Percentiles rank a stretch among this genome's conserved stretches.
Conservation (phyloP, 805 yeast species). For the Dipodascus albidus region DNA sequence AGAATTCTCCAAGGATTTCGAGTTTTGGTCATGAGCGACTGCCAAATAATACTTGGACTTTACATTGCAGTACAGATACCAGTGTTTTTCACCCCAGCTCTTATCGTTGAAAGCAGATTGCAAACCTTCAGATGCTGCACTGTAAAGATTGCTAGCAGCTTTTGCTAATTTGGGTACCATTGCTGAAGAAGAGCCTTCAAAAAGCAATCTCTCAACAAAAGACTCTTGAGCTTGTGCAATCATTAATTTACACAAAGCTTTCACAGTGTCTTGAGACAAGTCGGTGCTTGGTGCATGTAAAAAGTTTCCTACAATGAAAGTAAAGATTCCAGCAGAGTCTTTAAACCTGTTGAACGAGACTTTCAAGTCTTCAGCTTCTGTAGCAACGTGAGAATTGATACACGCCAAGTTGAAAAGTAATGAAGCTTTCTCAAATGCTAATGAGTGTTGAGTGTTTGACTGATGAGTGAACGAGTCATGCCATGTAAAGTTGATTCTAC, state of each 20-base stretch:
- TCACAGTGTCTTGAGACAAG: slow-evolving; percentile 54
- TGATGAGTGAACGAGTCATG: slow-evolving; percentile 48
- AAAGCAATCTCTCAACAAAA: slow-evolving; percentile 52
- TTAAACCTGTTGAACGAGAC: slow-evolving; percentile 50
- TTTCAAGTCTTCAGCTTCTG: slow-evolving; percentile 36
- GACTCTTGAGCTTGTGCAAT: slow-evolving; percentile 86
- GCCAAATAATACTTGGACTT: slow-evolving; percentile 48
- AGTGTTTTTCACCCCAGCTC: slow-evolving; percentile 30
- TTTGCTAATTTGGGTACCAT: slow-evolving; percentile 67
- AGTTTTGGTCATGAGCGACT: slow-evolving; percentile 49
- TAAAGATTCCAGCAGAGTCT: slow-evolving; percentile 68
- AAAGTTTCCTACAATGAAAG: slow-evolving; percentile 66
- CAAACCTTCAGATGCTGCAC: slow-evolving; percentile 36
- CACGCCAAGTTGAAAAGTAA: slow-evolving; percentile 70
- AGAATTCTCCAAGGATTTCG: slow-evolving; percentile 39
- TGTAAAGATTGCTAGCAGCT: slow-evolving; percentile 46
- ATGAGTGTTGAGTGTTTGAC: slow-evolving; percentile 52
- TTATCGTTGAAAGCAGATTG: slow-evolving; percentile 18
- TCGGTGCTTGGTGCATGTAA: slow-evolving; percentile 83
- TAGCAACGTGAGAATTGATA: slow-evolving; percentile 37
- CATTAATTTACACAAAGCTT: slow-evolving; percentile 51
- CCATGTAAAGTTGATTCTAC: slow-evolving; percentile 65
- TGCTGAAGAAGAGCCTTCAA: slow-evolving; percentile 35
- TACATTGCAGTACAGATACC: slow-evolving; percentile 45
- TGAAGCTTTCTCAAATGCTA: slow-evolving; percentile 85